Conservation (phyloP, 257 asterid species). For the Solanum pinnatisectum region DNA sequence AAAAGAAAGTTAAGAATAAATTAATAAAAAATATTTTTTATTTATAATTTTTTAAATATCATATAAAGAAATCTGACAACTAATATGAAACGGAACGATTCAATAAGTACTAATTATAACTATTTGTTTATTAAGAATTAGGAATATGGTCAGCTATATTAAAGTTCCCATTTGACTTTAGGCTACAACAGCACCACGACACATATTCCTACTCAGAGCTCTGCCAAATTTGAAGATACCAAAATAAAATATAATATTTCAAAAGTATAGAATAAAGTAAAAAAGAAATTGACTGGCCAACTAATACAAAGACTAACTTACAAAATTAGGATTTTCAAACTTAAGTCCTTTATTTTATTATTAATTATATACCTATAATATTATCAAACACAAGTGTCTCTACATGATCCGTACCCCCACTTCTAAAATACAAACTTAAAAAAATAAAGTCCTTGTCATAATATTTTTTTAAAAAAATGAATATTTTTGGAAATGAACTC, state of each 20-base stretch:
- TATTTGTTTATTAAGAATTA: not conserved
- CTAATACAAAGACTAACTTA: conserved; percentile 34
- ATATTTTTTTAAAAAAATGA: not conserved
- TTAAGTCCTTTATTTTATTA: conserved; percentile 4
- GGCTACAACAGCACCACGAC: conserved; percentile 21
- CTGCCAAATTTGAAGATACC: conserved; percentile 41
- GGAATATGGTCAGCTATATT: not conserved
- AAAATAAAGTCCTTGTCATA: not conserved
- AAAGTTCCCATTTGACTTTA: conserved; percentile 28
- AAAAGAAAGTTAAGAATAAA: no score
- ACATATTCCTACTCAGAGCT: conserved; percentile 28
- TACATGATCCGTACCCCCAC: not conserved
- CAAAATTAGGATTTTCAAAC: conserved; percentile 37
- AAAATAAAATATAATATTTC: not conserved
- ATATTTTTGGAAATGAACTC: not conserved
- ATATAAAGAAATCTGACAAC: no score
- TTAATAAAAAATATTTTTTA: no score
- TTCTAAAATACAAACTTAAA: not conserved
- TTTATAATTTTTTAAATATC: no score
- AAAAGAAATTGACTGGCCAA: conserved; percentile 1
- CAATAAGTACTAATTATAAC: accelerated
- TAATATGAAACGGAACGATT: no score
- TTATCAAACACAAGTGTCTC: not conserved
- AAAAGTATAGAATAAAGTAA: not conserved
- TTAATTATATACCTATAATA: not conserved